Conservation (phyloP, 1,284 basidiomycete species). For the Cutaneotrichosporon sp. region DNA sequence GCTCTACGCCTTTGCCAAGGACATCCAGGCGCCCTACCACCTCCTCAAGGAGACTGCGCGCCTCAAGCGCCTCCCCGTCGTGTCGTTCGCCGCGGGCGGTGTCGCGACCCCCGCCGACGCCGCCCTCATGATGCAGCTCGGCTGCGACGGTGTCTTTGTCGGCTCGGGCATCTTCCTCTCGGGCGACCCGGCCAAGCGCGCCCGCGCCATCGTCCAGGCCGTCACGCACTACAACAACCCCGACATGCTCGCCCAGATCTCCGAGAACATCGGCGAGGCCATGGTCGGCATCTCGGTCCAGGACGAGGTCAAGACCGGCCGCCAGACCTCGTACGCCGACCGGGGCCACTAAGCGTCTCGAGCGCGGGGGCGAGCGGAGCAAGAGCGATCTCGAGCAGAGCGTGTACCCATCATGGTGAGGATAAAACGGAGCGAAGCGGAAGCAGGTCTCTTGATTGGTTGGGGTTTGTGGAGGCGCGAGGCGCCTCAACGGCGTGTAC, state of each 20-base stretch:
- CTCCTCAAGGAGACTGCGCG: constrained; percentile 94
- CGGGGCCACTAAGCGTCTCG: constrained; percentile 20
- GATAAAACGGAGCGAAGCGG: too few relatives aligned
- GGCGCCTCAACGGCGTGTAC: not conserved
- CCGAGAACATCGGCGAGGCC: constrained; percentile 80
- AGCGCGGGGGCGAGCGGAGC: not conserved
- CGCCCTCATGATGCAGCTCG: constrained; percentile 99
- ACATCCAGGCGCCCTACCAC: constrained; percentile 94
- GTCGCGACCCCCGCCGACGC: constrained; percentile 96
- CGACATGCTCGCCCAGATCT: constrained; percentile 68
- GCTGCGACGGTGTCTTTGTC: constrained; percentile 95
- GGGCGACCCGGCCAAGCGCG: constrained; percentile 89
- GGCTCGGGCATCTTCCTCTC: constrained; percentile 87
- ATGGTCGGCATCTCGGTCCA: constrained; percentile 76
- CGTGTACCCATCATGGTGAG: too few relatives aligned
- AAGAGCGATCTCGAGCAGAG: too few relatives aligned
- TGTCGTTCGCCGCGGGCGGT: constrained; percentile 87
- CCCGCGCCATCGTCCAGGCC: constrained; percentile 95
- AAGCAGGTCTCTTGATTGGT: too few relatives aligned
- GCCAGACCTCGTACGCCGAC: constrained; percentile 17
- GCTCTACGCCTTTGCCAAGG: constrained; percentile 88
- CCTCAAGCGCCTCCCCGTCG: constrained; percentile 90
- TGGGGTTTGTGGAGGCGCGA: not conserved
- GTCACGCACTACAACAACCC: constrained; percentile 97
- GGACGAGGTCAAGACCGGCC: constrained; percentile 52